Base-by-base conservation (phyloP, 2,329 filamentous ascomycete species). In the Trichoderma citrinoviride region DNA sequence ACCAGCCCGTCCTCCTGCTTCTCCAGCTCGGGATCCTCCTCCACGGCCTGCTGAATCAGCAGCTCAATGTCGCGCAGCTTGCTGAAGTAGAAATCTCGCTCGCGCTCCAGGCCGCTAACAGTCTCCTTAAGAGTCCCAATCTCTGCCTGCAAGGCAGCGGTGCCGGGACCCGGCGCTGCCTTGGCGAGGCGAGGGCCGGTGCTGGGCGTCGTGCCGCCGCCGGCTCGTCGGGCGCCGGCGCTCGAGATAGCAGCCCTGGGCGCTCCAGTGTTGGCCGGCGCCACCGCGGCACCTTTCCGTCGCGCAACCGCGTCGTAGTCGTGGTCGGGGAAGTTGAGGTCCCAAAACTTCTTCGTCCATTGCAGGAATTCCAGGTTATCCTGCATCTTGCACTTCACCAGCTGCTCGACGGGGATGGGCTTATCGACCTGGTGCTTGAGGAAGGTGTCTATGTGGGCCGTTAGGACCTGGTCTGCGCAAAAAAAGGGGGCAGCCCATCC, bases 331-430 rank as follows among this genome's bases (percentile, higher is more conserved):
- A 92, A 99, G 83, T 97, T 93, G 76, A 97, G 92, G 75, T 99
- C 95, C 95, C 95, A 99, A 82, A 93, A 97, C 71, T 86, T 85
- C 86, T 99, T 99, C 66, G 89, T 89, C 90, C 93, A 99, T 81
- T 99, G 95, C 67, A 99, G 84, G 78, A 99, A 99, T 76, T 98
- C 95, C 72, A 99, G 90, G 82, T 99, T 99, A 79, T 99, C 95
- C 85, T 99, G 95, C 94, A 99, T 99, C 84, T 97, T 97, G 85
- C 95, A 99, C 80, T 98, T 99, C 73, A 95, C 87, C 66, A 99
- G 88, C 65, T 85, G 83, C 78, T 97, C 88, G 76, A 98, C 92
- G 66, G 92, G 92, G 72, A 99, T 89, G 29, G 90, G 90, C 77
- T 93, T 93, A 73, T 98, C 93, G 81, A 99, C 85, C 69, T 88